Base-by-base conservation (phyloP, 192 early-diverging fungal species). In the Backusella westeae region DNA sequence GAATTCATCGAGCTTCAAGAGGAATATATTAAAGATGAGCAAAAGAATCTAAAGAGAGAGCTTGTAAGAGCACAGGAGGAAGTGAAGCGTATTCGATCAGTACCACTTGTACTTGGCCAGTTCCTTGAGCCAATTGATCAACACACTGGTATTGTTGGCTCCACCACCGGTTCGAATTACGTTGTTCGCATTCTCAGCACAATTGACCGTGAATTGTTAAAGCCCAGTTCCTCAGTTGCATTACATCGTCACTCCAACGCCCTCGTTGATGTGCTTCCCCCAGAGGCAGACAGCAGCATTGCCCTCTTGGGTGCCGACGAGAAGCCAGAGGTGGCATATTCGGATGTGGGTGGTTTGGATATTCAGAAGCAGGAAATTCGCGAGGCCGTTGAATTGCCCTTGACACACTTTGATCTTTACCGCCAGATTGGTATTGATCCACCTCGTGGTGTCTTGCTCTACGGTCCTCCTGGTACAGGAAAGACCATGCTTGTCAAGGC, bases 401-500 rank as follows among this genome's bases (percentile, higher is more conserved):
- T 99, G 63, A 98, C 98, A 19, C 98, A 99, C 82, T 96, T 97
- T 89, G 97, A 99, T 81, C 85, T 99, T 34, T 99, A 99, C 80
- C 90, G 91, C 39, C 96, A 99, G 84, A 99, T 99, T 81, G 97
- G 97, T 84, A 98, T 99, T 81, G 96, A 99, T 79, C 97, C 98
- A 14, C 98, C 98, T 49, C 93, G 96, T 41, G 98, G 98, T 79
- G 97, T 98, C n/a, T 85, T 99, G 76, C 88, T 99, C 8, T 99
- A 98, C 77, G 98, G 98, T n/a, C 96, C 96, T 38, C 98, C 98
- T 3, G 98, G 98, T 59, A 96, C 95, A n/a, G 94, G 96, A 21
- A 99, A 99, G 83, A 99, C 98, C 2, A 95, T 98, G 94, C 82
- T 99, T 71, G 98, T 97, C 29, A 99, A 99, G 85, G 98, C 97